Evolutionary conservation across 2,329 filamentous ascomycete species (phyloP).

Genomic region (Ilyonectria sp.): DNA sequence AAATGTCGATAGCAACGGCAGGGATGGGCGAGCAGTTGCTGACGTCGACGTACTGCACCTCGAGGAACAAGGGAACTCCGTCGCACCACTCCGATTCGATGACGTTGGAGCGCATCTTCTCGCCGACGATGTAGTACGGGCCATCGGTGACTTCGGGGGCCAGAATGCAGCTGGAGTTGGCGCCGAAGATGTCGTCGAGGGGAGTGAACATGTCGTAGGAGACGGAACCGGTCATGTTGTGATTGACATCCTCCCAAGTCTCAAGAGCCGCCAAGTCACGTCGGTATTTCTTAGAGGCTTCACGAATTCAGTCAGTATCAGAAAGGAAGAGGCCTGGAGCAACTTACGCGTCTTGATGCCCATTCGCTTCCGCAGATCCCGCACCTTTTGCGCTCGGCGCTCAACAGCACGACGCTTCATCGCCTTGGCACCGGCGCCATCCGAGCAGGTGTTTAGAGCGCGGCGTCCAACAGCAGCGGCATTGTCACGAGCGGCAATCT

Average conservation of each 20-base stretch:
- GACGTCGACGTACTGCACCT: constrained; percentile 61
- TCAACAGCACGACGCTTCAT: constrained; percentile 23
- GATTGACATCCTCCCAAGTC: constrained; percentile 29
- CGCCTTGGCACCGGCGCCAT: neutral
- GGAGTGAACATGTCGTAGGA: constrained; percentile 27
- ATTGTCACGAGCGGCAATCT: constrained; percentile 24
- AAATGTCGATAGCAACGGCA: constrained; percentile 59
- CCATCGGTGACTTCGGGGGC: constrained; percentile 27
- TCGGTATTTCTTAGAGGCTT: constrained; percentile 31
- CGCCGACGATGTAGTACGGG: constrained; percentile 52
- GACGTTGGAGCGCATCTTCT: constrained; percentile 57
- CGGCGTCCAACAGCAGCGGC: constrained; percentile 25
- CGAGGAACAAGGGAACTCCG: constrained; percentile 58
- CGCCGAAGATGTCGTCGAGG: constrained; percentile 22
- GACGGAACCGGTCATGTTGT: constrained; percentile 25
- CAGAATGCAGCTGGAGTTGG: constrained; percentile 31
- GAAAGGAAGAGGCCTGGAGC: neutral
- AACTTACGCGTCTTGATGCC: constrained; percentile 26
- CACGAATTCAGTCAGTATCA: neutral
- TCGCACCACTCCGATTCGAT: constrained; percentile 53
- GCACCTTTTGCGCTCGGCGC: constrained; percentile 24
- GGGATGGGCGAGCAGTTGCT: constrained; percentile 58
- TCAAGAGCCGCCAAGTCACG: constrained; percentile 28
- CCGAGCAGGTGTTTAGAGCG: constrained; percentile 20
- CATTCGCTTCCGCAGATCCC: constrained; percentile 15